Base-by-base conservation (phyloP, 2,329 filamentous ascomycete genomes). In the Colletotrichum karsti region DNA sequence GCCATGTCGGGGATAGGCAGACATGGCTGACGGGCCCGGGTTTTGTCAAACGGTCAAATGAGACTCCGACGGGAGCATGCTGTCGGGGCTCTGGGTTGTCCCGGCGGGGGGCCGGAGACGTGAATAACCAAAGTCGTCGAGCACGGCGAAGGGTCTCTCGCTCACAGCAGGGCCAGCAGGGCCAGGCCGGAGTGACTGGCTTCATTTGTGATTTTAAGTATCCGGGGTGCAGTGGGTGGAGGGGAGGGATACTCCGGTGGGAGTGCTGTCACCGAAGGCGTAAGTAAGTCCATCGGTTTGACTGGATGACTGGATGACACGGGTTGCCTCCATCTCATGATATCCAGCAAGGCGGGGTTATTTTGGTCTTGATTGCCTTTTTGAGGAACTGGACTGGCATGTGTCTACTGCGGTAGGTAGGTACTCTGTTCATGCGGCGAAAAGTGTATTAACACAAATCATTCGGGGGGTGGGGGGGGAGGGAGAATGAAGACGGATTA, bases 191-290 rank as follows among this genome's bases (percentile, higher is more conserved):
- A 46, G 30, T 22, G 55, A 28, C 39, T 58, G 41, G 26, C 18
- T 35, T 35, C 10, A 12, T 33, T 42, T 18, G 18, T 37, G 18
- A 8, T 18, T 42, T 57, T 41, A 44, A 57, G 54, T 57, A 57
- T 57, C 54, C 28, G 54, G 54, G 54, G 54, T 57, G 37, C 54
- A 57, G 37, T 57, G 35, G 37, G 30, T 10, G 54, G 37, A 55
- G 9, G 24, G n/a, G n/a, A n/a, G n/a, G n/a, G n/a, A n/a, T n/a
- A n/a, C n/a, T 22, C 30, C 22, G 30, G 33, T 55, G 33, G 20
- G 20, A 26, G 39, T 35, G 22, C 30, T 53, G 50, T 53, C 30
- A 53, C 50, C 20, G 18, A 35, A 20, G 44, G 4, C 18, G n/a
- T 42, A 5, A n/a, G n/a, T 24, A 20, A 26, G 20, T 39, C 33